Evolutionary conservation across 495 filamentous ascomycete species (phyloP), one percentile per base, ranked within the genome.

Genomic region (Articulospora tetracladia): DNA sequence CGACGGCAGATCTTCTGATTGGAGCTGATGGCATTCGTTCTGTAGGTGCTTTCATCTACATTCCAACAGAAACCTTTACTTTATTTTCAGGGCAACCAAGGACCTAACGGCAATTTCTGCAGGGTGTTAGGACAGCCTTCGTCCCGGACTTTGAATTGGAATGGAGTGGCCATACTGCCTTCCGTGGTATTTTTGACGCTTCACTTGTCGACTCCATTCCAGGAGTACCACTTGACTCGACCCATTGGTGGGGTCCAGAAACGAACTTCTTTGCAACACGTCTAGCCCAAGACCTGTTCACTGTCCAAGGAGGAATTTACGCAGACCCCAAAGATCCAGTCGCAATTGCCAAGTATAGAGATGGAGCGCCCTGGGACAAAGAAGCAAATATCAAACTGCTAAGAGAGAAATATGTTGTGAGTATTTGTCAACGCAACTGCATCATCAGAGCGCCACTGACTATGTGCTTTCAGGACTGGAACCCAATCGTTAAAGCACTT

Each of bases 171-270:
- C 76, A 72, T 66, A 70, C 77, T 1, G 72, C 75, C 7, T 75
- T 78, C 67, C 69, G 77, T 41, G 71, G 74, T n/a, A 74, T 78
- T 6, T 79, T 81, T 39, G 73, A 74, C 54, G 67, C 68, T 3
- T 72, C 69, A 0, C 59, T 74, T 44, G 71, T 76, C 2, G 70
- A 72, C 27, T 61, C 70, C 32, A 71, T 79, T 22, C 69, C 72
- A 4, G 64, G 71, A 59, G 44, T 81, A 2, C 77, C 76, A 7
- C 57, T 69, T 17, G 79, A 80, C 58, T 77, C 79, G 13, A 70
- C 68, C n/a, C 77, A 79, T 48, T 80, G 77, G 71, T 80, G 77
- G 77, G 76, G 76, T 17, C 77, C 72, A 13, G 69, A 74, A 20
- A 72, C 76, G 24, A 76, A 71, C 17, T 76, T 79, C 19, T 80